Evolutionary conservation across 2,329 filamentous ascomycete species (phyloP), one percentile per base, ranked within the genome.

Genomic region (Pseudocercospora fuligena): DNA sequence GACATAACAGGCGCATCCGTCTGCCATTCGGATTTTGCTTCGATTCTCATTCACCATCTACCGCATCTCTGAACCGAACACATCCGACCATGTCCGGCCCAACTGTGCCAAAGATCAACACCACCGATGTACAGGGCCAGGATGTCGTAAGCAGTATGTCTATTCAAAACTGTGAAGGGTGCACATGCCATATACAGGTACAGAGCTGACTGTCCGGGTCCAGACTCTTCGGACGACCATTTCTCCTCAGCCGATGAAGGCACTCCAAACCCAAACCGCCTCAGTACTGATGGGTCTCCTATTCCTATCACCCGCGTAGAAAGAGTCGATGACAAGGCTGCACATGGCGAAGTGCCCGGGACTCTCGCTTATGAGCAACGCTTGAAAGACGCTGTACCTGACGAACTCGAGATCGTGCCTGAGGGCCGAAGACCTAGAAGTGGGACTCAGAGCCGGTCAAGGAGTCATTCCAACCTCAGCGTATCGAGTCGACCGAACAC

Each of bases 161-260:
- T 16, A 19, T 31, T 61, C 63, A 27, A 53, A 11, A 23, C 21
- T 46, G 5, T n/a, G n/a, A n/a, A n/a, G n/a, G n/a, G n/a, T n/a
- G 7, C 29, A 57, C 40, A n/a, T 57, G 19, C 19, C 47, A 51
- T 25, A 8, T 51, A 5, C 40, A 43, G 60, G 27, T 46, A 19
- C 19, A 36, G 56, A 19, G 33, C 56, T 58, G 56, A 58, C 56
- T 43, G 27, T 60, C 46, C 36, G 16, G 56, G 27, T 14, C 36
- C 59, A 68, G 65, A 66, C 66, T 69, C 70, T 29, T 61, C 67
- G 62, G 84, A 84, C 65, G 88, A 90, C 68, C 86, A 89, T 78
- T 90, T 90, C 77, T 89, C 87, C 56, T 88, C 90, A 74, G 88
- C 88, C 64, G 86, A 83, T 51, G 88, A 90, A 80, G 88, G 86